Evolutionary conservation across 2,329 filamentous ascomycete species (phyloP), one percentile per base, ranked within the genome.

Genomic region (Diplocarpon rosae): DNA sequence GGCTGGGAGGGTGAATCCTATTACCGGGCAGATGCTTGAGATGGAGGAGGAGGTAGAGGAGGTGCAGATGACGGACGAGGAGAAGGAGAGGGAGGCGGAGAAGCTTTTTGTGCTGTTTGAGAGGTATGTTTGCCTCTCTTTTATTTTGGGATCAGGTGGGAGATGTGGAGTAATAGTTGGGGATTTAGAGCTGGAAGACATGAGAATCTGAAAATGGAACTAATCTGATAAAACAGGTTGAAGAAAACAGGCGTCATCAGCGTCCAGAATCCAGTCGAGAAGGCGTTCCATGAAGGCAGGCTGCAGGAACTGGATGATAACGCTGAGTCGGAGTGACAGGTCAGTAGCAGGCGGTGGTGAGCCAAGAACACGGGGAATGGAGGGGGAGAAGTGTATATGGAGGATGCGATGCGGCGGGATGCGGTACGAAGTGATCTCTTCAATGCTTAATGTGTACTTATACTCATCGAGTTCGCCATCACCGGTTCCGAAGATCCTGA

Each of bases 1-100:
- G 64, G 47, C 62, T 1, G 37, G 45, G 5, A 42, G 31, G 27
- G 40, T 61, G 6, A 62, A 62, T 46, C 59, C 58, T 20, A 52
- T 61, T 3, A 61, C 59, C 1, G 59, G 54, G 27, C 56, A 59
- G 49, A 50, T 52, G 14, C 46, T 56, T 51, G 58, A 52, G 43
- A 54, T 40, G 53, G 61, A 55, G 39, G 51, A 52, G 20, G 54
- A 34, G 13, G 52, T 76, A 6, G 66, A 77, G 3, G 63, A 69
- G 10, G 77, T 78, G 1, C 77, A 84, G 39, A 95, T 96, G 90
- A 92, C 84, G 0, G 70, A 85, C 37, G 88, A 89, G 52, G 90
- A 96, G 66, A 95, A 90, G 63, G 85, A 95, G 63, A 72, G 85
- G 46, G 92, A 98, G 31, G 59, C 59, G 3, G 59, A 61, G 49